These are phyloP conservation scores for Ganoderma lucidum DNA, from an alignment of 1,284 basidiomycete genomes.

Conservation along the genomic window DNA sequence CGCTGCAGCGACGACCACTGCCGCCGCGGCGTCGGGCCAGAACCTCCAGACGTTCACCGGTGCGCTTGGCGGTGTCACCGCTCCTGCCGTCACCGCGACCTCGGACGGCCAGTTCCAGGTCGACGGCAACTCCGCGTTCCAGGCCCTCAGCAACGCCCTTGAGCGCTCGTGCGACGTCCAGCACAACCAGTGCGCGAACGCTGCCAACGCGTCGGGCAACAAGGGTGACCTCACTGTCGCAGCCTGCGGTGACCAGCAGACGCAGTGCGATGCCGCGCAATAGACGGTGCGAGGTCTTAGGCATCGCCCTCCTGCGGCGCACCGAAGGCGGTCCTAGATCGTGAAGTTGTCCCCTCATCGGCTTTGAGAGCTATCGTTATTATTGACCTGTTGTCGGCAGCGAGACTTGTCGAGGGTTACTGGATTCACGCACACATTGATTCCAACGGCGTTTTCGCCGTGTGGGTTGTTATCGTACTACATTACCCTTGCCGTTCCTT, in stretches of 20 bases:
- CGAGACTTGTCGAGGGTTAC: conserved; percentile 24
- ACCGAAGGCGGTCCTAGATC: conserved; percentile 10
- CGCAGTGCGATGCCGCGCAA: conserved; percentile 48
- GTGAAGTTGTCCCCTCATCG: not conserved
- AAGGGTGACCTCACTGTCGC: conserved; percentile 52
- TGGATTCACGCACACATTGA: conserved; percentile 15
- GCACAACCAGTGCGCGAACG: conserved; percentile 56
- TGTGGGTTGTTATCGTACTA: conserved; percentile 22
- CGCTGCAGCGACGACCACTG: conserved; percentile 26
- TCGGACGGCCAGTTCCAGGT: conserved; percentile 58
- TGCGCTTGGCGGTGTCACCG: conserved; percentile 52
- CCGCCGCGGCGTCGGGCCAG: conserved; percentile 38
- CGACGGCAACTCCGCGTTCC: conserved; percentile 55
- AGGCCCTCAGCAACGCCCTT: conserved; percentile 58
- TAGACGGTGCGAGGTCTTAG: not conserved
- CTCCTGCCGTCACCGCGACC: conserved; percentile 54
- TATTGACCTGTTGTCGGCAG: not conserved
- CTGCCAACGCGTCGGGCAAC: conserved; percentile 47
- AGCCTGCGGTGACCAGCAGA: conserved; percentile 60
- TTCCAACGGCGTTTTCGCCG: not conserved
- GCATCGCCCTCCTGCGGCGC: conserved; percentile 16
- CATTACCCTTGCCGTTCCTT: conserved; percentile 14
- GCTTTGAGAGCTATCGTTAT: not conserved
- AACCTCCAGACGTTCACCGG: conserved; percentile 70
- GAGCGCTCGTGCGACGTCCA: conserved; percentile 67